These are phyloP conservation scores for Avena sativa DNA, from an alignment of 176 grass and related monocot species.

Conservation along the genomic window DNA sequence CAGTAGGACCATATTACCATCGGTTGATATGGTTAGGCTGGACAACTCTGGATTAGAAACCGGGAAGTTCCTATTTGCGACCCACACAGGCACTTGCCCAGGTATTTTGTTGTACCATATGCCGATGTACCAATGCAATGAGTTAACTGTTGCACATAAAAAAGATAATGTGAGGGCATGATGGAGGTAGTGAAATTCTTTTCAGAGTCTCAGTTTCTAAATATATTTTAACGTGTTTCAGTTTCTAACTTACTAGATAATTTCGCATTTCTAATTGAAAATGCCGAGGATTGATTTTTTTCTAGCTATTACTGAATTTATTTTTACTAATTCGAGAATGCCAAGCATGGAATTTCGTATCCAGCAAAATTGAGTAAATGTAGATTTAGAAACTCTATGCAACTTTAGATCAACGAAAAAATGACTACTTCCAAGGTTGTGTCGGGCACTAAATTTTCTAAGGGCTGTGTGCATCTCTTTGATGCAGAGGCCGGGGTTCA, in stretches of 20 bases:
- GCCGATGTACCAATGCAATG: slow-evolving; percentile 38
- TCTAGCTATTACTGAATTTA: neutral
- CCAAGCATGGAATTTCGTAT: neutral
- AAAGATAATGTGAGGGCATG: neutral
- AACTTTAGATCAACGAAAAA: neutral
- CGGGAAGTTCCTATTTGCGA: slow-evolving; percentile 45
- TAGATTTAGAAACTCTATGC: neutral
- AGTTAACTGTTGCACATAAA: neutral
- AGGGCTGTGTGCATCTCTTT: too few relatives aligned
- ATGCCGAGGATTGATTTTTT: neutral
- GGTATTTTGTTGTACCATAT: slow-evolving; percentile 62
- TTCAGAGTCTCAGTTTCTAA: neutral
- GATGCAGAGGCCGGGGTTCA: too few relatives aligned
- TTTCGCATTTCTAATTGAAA: neutral
- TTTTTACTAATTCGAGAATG: neutral
- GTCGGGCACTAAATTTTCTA: neutral
- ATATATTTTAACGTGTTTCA: neutral
- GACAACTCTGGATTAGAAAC: slow-evolving; percentile 39
- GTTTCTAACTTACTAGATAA: neutral
- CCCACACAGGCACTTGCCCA: slow-evolving; percentile 34
- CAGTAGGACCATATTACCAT: slow-evolving; percentile 51
- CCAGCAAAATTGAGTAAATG: neutral
- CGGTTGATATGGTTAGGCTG: slow-evolving; percentile 37
- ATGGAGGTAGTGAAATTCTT: neutral
- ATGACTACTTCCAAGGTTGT: neutral